Evolutionary conservation across 768 basidiomycete species (phyloP).

Genomic region (Psilocybe subaeruginosa): DNA sequence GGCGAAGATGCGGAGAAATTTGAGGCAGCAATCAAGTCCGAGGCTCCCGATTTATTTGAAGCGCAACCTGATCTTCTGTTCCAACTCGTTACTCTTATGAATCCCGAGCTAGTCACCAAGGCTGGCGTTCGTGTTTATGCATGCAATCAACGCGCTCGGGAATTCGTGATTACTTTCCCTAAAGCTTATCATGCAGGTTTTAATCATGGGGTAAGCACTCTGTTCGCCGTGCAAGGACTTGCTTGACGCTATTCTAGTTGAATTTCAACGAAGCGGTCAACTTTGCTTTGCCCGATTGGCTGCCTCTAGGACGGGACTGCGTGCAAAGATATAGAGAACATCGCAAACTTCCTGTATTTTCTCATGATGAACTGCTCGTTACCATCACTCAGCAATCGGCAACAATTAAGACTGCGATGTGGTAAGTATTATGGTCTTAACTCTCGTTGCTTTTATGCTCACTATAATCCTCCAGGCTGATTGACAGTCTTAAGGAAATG

Average conservation of each 20-base stretch:
- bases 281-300: conserved; percentile 96
- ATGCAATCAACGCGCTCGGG: conserved; percentile 95
- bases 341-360: conserved; percentile 94
- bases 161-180: conserved; percentile 97
- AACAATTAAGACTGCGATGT: conserved; percentile 89
- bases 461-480: conserved; percentile 58
- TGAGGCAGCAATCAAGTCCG: conserved; percentile 91
- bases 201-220: conserved; percentile 87
- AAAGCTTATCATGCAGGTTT: conserved; percentile 98
- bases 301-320: conserved; percentile 84
- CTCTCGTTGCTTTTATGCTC: neutral
- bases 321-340: conserved; percentile 90
- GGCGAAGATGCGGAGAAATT: conserved; percentile 96
- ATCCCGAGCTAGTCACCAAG: conserved; percentile 81
- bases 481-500: conserved; percentile 87
- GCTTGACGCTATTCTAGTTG: conserved; percentile 53
- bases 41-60: conserved; percentile 97
- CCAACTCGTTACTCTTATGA: conserved; percentile 98
- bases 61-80: conserved; percentile 97
- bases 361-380: conserved; percentile 94
- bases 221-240: conserved; percentile 9
- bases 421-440: conserved; percentile 54
- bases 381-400: conserved; percentile 97
- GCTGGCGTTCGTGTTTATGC: conserved; percentile 92
- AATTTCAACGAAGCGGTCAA: conserved; percentile 99